Evolutionary conservation across 1,139 yeast genomes (phyloP).

Genomic region (Candida sojae): DNA sequence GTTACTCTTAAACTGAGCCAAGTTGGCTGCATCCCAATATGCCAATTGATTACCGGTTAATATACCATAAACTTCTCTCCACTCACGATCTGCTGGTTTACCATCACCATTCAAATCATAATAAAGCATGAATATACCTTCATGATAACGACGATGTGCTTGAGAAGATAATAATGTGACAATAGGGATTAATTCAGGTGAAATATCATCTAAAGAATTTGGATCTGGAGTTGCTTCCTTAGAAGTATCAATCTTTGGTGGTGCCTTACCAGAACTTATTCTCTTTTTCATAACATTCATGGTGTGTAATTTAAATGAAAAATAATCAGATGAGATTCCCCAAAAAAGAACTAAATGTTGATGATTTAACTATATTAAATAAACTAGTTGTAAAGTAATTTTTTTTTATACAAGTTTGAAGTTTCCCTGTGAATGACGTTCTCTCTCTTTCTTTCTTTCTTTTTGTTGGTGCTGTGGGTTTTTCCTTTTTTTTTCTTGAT

Average conservation of each 20-base stretch:
- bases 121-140: conserved; percentile 72
- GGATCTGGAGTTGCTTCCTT: conserved; percentile 10
- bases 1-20: conserved; percentile 55
- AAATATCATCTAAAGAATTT: conserved; percentile 25
- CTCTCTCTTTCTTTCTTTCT: neutral
- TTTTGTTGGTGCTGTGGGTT: neutral
- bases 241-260: conserved; percentile 8
- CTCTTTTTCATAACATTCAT: conserved; percentile 25
- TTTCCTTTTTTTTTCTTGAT: neutral
- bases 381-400: neutral
- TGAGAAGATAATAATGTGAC: conserved; percentile 74
- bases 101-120: conserved; percentile 83
- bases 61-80: conserved; percentile 94
- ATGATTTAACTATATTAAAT: neutral
- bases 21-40: conserved; percentile 83
- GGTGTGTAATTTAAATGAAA: neutral
- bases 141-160: conserved; percentile 69
- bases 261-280: conserved; percentile 18
- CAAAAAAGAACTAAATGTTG: too few species aligned
- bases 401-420: neutral
- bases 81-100: conserved; percentile 74
- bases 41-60: conserved; percentile 89
- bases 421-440: neutral
- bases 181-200: conserved; percentile 77
- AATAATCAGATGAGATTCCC: neutral